Conservation (phyloP, 2,329 filamentous ascomycete species). For the Epichloe elymi region DNA sequence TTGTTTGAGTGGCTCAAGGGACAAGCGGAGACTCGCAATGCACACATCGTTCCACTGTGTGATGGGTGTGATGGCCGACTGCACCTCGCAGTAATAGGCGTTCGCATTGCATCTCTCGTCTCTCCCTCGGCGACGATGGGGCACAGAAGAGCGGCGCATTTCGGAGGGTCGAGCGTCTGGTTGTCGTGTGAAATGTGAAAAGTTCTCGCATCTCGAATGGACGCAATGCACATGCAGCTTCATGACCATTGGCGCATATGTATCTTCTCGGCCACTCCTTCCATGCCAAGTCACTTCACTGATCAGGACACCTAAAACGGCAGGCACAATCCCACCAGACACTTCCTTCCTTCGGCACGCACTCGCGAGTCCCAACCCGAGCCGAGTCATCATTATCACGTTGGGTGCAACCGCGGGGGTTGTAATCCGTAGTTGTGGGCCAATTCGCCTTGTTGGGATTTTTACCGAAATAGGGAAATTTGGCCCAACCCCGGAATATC, state of each 20-base stretch:
- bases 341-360: background rate
- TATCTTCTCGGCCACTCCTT: background rate
- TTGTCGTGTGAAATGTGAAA: no score
- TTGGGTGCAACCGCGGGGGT: background rate
- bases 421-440: background rate
- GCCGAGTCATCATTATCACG: background rate
- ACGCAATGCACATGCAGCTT: no score
- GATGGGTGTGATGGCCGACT: no score
- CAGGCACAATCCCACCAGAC: background rate
- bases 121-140: no score
- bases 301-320: background rate
- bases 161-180: no score
- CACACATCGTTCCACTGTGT: background rate
- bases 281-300: background rate
- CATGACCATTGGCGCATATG: no score
- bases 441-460: background rate
- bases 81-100: no score
- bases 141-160: no score
- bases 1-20: background rate
- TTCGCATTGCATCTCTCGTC: no score
- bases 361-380: background rate
- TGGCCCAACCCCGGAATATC: background rate
- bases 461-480: conserved; percentile 3
- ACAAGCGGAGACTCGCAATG: background rate
- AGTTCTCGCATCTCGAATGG: no score